A percentile compares a stretch with the other conserved stretches of the same genome.
These are phyloP conservation scores for Thinopyrum elongatum DNA, from an alignment of 176 grass and related monocot genomes.

Conservation along the genomic window DNA sequence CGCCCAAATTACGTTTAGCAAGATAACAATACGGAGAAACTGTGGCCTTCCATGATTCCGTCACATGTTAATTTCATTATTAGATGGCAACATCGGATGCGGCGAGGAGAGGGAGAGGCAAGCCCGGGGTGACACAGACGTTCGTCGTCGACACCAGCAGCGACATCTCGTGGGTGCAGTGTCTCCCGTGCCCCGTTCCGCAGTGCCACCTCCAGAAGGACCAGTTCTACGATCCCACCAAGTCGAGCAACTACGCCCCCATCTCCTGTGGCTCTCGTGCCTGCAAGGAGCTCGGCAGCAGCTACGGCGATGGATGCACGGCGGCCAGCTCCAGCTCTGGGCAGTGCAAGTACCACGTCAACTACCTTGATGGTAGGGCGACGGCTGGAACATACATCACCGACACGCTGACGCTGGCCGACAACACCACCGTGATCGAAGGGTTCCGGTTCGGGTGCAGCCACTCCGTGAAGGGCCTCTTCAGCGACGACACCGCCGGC, in stretches of 20 bases:
- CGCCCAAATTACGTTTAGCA: no score
- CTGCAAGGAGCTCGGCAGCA: background rate
- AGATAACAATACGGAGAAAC: no score
- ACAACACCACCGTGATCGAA: background rate
- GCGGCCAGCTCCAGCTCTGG: no score
- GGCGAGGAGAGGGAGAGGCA: no score
- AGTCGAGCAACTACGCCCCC: background rate
- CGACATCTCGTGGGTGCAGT: constrained; percentile 58
- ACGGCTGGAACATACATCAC: background rate
- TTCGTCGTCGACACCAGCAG: constrained; percentile 52
- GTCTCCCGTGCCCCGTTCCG: background rate
- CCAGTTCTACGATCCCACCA: background rate
- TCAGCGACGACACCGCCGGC: background rate
- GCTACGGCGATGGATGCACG: background rate
- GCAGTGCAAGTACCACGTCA: no score
- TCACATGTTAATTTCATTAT: no score
- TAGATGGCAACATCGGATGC: no score
- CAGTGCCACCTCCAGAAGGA: background rate
- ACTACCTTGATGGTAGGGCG: background rate
- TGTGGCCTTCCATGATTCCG: no score
- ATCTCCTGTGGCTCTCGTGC: background rate
- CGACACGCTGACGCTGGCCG: background rate
- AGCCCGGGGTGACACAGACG: no score
- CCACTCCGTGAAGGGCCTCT: background rate
- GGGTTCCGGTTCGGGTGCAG: background rate